Percentiles rank a stretch among this genome's conserved stretches.
Evolutionary conservation across 345 rosid species (phyloP).

Genomic region (Hypericum perforatum): DNA sequence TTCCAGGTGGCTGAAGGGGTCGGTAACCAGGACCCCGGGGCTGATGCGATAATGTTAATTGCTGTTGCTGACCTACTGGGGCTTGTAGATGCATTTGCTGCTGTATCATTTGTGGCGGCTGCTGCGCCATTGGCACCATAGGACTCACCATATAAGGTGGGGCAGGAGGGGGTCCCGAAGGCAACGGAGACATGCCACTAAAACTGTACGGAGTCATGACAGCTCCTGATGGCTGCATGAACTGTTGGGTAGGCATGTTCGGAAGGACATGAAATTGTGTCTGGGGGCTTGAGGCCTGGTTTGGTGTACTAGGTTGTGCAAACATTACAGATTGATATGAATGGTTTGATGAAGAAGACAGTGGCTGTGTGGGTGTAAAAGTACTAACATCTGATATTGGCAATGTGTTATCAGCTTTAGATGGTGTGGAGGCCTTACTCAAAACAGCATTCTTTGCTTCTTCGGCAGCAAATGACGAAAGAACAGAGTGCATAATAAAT

Average conservation of each 20-base stretch:
- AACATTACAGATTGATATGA: slow-evolving; percentile 32
- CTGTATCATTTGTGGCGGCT: slow-evolving; percentile 34
- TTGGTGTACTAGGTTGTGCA: slow-evolving; percentile 29
- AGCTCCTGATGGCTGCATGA: slow-evolving; percentile 44
- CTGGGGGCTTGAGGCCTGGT: slow-evolving; percentile 42
- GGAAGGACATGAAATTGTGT: slow-evolving; percentile 54
- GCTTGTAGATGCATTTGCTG: slow-evolving; percentile 19
- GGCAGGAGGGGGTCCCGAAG: slow-evolving; percentile 45
- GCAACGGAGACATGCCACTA: slow-evolving; percentile 49
- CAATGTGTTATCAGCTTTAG: slow-evolving; percentile 36
- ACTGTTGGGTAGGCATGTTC: slow-evolving; percentile 45
- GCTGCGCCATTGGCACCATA: slow-evolving; percentile 35
- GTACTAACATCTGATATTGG: slow-evolving; percentile 35
- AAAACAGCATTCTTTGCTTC: slow-evolving; percentile 64
- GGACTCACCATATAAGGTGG: slow-evolving; percentile 40
- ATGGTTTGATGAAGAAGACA: slow-evolving; percentile 27
- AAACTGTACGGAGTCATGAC: slow-evolving; percentile 45
- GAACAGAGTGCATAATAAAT: slow-evolving; percentile 83
- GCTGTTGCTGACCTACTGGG: slow-evolving; percentile 22
- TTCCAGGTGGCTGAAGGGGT: slow-evolving; percentile 63
- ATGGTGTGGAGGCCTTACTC: slow-evolving; percentile 16
- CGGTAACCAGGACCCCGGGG: slow-evolving; percentile 41
- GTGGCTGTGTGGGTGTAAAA: slow-evolving; percentile 33
- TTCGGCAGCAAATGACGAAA: slow-evolving; percentile 88
- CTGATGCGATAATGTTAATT: slow-evolving; percentile 24